Evolutionary conservation across 1,139 yeast genomes (phyloP), one percentile per base, ranked within the genome.

Genomic region (Meyerozyma elateridarum): DNA sequence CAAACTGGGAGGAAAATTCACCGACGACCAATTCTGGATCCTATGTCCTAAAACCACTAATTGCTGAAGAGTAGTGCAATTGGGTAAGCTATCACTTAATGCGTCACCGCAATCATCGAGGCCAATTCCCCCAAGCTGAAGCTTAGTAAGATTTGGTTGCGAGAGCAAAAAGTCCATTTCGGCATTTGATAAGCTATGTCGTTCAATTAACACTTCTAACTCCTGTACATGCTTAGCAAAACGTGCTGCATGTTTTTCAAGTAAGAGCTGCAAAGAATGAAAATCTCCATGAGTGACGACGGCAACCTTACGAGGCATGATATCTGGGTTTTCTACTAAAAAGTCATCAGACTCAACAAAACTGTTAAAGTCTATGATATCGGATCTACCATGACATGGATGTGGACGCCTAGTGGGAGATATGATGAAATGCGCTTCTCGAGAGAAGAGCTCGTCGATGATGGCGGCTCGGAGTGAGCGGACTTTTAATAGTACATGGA

Each of bases 221-320:
- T 38, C 20, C 4, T 35, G 35, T 1, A 49, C 40, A 12, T 42
- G 28, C 2, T 21, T 22, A 2, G 25, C 20, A 5, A 63, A 40
- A 24, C 59, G 32, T 0, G 31, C 33, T 15, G 48, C 32, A 32
- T 48, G 54, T 17, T 46, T 42, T 3, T 29, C 30, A 32, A 64
- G 42, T 16, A 64, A 38, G 2, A 45, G 44, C 22, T 45, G 51
- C 36, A 63, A 39, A 3, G 64, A 53, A 20, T 40, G 37, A 39
- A 60, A 59, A 37, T 62, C 69, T 12, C 58, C 56, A 11, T 65
- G 63, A 15, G 61, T 51, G n/a, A 56, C 41, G 20, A 64, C 40
- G 13, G 59, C 38, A 12, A 59, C 27, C 30, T 48, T 48, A 7
- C 39, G 34, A 2, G 70, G 70, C 8, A 42, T 43, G 13, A 63